A percentile compares a stretch with the other conserved stretches of the same genome.
Conservation (phyloP, 2,329 filamentous ascomycete genomes). For the Neodidymelliopsis sp. region DNA sequence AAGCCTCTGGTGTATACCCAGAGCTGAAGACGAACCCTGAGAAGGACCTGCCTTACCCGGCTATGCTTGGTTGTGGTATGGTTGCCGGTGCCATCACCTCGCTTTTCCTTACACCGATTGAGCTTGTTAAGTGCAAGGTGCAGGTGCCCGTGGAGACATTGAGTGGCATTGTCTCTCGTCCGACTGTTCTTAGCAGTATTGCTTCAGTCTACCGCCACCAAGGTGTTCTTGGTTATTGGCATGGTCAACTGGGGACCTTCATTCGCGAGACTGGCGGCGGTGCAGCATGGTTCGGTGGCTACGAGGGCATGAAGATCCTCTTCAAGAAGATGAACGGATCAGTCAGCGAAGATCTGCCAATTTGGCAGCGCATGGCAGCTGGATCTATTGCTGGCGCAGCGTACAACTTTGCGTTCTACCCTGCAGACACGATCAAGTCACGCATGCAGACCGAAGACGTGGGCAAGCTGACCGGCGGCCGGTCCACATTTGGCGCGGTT, state of each 20-base stretch:
- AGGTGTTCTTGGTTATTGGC: constrained; percentile 89
- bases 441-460: constrained; percentile 91
- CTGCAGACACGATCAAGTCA: constrained; percentile 96
- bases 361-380: constrained; percentile 87
- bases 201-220: constrained; percentile 81
- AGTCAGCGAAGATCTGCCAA: constrained; percentile 67
- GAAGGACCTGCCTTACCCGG: constrained; percentile 73
- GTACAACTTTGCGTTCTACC: constrained; percentile 98
- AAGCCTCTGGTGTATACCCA: constrained; percentile 66
- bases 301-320: constrained; percentile 65
- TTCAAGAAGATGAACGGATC: constrained; percentile 63
- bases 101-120: constrained; percentile 89
- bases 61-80: constrained; percentile 81
- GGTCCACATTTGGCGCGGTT: constrained; percentile 76
- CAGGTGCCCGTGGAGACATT: constrained; percentile 70
- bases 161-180: constrained; percentile 55
- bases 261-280: constrained; percentile 93
- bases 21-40: constrained; percentile 47
- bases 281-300: constrained; percentile 85
- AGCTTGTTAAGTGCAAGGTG: constrained; percentile 98
- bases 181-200: constrained; percentile 75
- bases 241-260: constrained; percentile 90
- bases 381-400: constrained; percentile 88
- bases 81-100: constrained; percentile 89
- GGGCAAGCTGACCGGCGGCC: constrained; percentile 59